Conservation (phyloP, 192 early-diverging fungal genomes). For the Rhizoclosmatium sp. region DNA sequence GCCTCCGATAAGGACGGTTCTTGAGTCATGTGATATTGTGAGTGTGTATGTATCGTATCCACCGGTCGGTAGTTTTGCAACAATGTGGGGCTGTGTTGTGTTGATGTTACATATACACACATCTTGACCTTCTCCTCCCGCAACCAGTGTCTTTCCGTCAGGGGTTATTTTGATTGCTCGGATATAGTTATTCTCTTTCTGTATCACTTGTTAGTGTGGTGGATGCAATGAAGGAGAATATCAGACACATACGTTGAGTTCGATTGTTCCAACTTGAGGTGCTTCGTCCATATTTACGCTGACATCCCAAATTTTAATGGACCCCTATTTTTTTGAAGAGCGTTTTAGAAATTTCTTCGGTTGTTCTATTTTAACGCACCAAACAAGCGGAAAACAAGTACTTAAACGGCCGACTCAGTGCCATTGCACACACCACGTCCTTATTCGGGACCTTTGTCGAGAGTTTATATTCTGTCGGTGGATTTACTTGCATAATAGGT, state of each 20-base stretch:
- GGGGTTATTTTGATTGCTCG: constrained; percentile 25
- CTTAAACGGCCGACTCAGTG: constrained; percentile 32
- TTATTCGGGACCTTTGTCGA: constrained; percentile 15
- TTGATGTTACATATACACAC: constrained; percentile 35
- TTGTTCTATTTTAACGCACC: neutral
- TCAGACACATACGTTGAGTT: constrained; percentile 15
- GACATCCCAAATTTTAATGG: constrained; percentile 41
- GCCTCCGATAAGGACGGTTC: constrained; percentile 12
- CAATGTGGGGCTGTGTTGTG: constrained; percentile 17
- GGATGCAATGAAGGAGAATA: neutral
- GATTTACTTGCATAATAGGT: constrained; percentile 19
- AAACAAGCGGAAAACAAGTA: constrained; percentile 29
- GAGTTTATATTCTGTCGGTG: constrained; percentile 10
- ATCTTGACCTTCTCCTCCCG: constrained; percentile 36
- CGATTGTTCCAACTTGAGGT: constrained; percentile 28
- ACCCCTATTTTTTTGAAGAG: neutral
- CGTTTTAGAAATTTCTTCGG: too few relatives aligned
- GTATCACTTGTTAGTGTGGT: neutral
- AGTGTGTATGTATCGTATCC: constrained; percentile 31
- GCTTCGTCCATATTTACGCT: neutral
- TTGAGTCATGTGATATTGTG: constrained; percentile 15
- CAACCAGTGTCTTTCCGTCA: constrained; percentile 35
- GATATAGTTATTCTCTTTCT: constrained; percentile 10
- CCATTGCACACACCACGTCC: constrained; percentile 39
- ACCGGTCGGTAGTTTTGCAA: constrained; percentile 19